phyloP scores from a whole-genome alignment of 2,329 filamentous ascomycete species.

The Exophiala dermatitidis region DNA sequence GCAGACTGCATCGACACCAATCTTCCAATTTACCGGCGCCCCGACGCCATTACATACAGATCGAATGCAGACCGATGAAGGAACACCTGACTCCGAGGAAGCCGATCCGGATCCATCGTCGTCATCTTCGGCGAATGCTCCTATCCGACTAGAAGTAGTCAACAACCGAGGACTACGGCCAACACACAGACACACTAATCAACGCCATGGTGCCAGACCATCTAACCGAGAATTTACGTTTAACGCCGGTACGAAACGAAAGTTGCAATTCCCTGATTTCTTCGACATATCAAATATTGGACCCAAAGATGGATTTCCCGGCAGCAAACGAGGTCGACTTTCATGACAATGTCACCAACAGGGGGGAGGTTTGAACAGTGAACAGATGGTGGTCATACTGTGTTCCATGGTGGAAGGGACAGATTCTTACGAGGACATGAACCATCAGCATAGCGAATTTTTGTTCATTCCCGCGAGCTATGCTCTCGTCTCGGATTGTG shows the following conservation, averaged over 20 bases:
- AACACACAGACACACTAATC: slow-evolving; percentile 35
- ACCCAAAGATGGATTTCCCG: slow-evolving; percentile 35
- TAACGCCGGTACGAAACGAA: slow-evolving; percentile 42
- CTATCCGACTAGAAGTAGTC: slow-evolving; percentile 39
- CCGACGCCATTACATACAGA: slow-evolving; percentile 17
- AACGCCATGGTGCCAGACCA: slow-evolving; percentile 33
- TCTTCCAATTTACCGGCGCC: slow-evolving; percentile 22
- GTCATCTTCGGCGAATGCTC: slow-evolving; percentile 26
- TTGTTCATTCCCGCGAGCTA: slow-evolving; percentile 11
- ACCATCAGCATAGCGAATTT: slow-evolving; percentile 20
- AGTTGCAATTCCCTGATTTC: slow-evolving; percentile 42
- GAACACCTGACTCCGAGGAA: slow-evolving; percentile 17
- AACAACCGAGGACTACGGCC: slow-evolving; percentile 38
- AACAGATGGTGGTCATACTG: neutral
- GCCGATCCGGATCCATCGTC: slow-evolving; percentile 25
- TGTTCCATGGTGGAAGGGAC: neutral
- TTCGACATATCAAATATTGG: slow-evolving; percentile 44
- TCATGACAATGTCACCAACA: slow-evolving; percentile 21
- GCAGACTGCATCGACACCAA: slow-evolving; percentile 7
- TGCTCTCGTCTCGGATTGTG: slow-evolving; percentile 3
- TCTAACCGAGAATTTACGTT: slow-evolving; percentile 35
- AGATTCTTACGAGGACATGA: slow-evolving; percentile 19
- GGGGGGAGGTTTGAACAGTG: neutral
- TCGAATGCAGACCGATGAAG: slow-evolving; percentile 39
- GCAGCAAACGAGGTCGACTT: slow-evolving; percentile 41